Percentiles rank a stretch among this genome's conserved stretches.
phyloP scores from a whole-genome alignment of 306 rosid genomes.

The Purshia tridentata region DNA sequence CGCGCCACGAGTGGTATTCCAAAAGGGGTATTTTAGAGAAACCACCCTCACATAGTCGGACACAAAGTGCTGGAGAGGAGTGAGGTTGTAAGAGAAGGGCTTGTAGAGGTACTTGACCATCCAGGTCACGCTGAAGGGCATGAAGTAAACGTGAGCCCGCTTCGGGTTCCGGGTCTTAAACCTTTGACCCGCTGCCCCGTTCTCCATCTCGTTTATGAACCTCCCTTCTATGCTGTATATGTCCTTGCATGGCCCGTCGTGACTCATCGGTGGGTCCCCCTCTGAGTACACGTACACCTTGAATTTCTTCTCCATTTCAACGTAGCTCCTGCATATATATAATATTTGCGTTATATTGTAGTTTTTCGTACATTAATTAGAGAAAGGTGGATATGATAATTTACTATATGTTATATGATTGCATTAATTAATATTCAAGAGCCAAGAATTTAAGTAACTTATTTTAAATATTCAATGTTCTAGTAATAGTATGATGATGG shows the following conservation, averaged over 20 bases:
- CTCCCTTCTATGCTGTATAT: constrained; percentile 80
- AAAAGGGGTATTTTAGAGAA: constrained; percentile 63
- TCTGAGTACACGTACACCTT: constrained; percentile 74
- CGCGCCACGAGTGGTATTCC: constrained; percentile 84
- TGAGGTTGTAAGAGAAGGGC: constrained; percentile 31
- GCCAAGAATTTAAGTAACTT: too few species aligned
- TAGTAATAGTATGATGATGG: too few species aligned
- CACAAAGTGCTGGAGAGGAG: constrained; percentile 54
- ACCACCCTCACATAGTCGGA: constrained; percentile 64
- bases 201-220: constrained; percentile 79
- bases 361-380: too few species aligned
- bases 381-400: background rate
- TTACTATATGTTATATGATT: too few species aligned
- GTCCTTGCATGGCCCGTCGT: constrained; percentile 84
- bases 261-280: constrained; percentile 72
- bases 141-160: constrained; percentile 62
- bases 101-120: constrained; percentile 83
- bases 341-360: too few species aligned
- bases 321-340: constrained; percentile 72
- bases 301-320: constrained; percentile 78
- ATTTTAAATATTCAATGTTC: too few species aligned
- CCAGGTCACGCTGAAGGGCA: constrained; percentile 88
- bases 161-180: constrained; percentile 59
- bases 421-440: too few species aligned
- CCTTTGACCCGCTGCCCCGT: constrained; percentile 31